Conservation (phyloP, 2,329 filamentous ascomycete genomes). For the Fusarium abutilonis region DNA sequence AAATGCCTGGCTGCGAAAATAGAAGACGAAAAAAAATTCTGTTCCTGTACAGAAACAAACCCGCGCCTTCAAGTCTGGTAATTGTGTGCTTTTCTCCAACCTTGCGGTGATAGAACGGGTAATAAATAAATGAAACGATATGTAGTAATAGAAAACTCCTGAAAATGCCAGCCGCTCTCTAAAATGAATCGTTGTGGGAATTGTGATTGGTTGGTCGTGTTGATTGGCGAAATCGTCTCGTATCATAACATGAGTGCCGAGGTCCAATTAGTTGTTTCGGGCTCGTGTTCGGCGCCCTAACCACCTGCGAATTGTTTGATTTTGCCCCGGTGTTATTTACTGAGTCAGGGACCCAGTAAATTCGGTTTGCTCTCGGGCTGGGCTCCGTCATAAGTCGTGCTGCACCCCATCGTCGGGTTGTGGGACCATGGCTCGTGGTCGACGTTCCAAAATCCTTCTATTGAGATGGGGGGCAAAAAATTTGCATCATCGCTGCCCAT, state of each 20-base stretch:
- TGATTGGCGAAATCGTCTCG: conserved; percentile 20
- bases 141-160: conserved; percentile 38
- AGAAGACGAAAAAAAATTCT: conserved; percentile 8
- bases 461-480: conserved; percentile 39
- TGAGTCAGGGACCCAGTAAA: conserved; percentile 33
- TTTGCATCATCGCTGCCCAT: conserved; percentile 45
- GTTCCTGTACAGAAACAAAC: conserved; percentile 34
- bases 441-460: conserved; percentile 45
- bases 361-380: conserved; percentile 14
- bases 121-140: conserved; percentile 31
- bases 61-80: conserved; percentile 31
- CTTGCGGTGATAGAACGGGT: conserved; percentile 32
- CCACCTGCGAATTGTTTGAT: conserved; percentile 4
- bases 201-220: conserved; percentile 28
- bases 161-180: conserved; percentile 42
- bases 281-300: conserved; percentile 31
- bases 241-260: conserved; percentile 24
- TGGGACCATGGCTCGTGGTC: conserved; percentile 34
- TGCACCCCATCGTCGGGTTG: conserved; percentile 27
- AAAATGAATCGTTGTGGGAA: conserved; percentile 35
- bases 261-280: conserved; percentile 24
- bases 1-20: conserved; percentile 15
- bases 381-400: conserved; percentile 20
- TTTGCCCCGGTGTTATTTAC: conserved; percentile 16
- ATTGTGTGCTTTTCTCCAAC: conserved; percentile 35